Evolutionary conservation across 225 moss, liverwort and hornwort species (phyloP), one percentile per base, ranked within the genome.

Genomic region (Antitrichia curtipendula): DNA sequence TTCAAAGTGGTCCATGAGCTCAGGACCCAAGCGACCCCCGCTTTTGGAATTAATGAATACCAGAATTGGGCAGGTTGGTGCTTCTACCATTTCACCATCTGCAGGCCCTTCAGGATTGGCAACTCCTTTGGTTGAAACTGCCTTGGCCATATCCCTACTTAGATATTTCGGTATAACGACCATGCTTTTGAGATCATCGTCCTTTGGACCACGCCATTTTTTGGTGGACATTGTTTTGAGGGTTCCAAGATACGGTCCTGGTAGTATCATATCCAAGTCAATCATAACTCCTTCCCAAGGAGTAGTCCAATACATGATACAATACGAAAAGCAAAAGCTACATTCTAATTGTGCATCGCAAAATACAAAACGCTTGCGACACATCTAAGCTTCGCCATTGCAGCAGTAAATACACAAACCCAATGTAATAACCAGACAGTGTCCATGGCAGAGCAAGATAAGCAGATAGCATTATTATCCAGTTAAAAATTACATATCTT

Each of bases 31-130:
- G 60, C 91, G 91, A 52, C 94, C 94, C 56, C 94, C 94, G 70
- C 94, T 94, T 88, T 49, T 94, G 23, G 92, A 92, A 86, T 94
- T 94, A 40, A 91, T 89, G 79, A 94, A 94, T n/a, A 94, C 91
- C 79, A 94, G 43, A 71, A 94, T 66, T 81, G 94, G 92, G 86
- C 91, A 92, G 63, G 76, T 60, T 53, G 94, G 94, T 75, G 89
- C 89, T 82, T 84, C 90, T 77, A 69, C 43, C 27, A 34, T 54
- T 75, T 88, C 89, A 75, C 85, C 93, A 60, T 53, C 62, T 53
- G 87, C 85, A 63, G 90, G 90, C 59, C 93, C 93, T 82, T 93
- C 86, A 47, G 91, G 91, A 73, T 8, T 43, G 22, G 90, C 87
- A 78, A 22, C 68, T 71, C 94, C 94, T 86, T 94, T 45, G 65